Evolutionary conservation across 2,329 filamentous ascomycete genomes (phyloP).

Genomic region (Celoporthe dispersa): DNA sequence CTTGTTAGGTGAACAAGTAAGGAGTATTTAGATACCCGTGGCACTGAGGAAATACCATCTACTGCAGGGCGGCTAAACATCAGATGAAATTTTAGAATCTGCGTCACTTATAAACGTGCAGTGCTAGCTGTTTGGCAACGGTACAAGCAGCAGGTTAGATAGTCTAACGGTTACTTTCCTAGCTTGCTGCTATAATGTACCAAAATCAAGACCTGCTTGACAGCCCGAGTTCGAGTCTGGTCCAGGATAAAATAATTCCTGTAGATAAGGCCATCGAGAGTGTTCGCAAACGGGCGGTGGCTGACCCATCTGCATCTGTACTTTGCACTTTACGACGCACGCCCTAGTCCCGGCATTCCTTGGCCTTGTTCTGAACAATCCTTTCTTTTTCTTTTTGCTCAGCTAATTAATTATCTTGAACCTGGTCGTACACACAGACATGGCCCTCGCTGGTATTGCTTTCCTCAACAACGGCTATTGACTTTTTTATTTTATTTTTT

Average conservation of each 20-base stretch:
- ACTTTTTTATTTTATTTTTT: too few relatives aligned
- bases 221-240: background rate
- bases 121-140: background rate
- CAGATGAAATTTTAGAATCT: background rate
- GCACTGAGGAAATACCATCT: background rate
- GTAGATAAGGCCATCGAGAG: conserved; percentile 8
- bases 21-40: background rate
- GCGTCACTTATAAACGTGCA: background rate
- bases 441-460: background rate
- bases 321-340: background rate
- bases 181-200: background rate
- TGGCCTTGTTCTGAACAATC: background rate
- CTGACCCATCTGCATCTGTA: background rate
- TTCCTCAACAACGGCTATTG: background rate
- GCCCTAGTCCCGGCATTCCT: background rate
- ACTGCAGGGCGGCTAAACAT: background rate
- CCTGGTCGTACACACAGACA: background rate
- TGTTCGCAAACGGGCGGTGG: background rate
- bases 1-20: background rate
- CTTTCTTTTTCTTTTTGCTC: background rate
- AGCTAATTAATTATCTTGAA: background rate
- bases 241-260: background rate
- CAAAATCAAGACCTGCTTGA: background rate
- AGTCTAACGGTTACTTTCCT: conserved; percentile 2
- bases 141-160: background rate